Evolutionary conservation across 306 rosid genomes (phyloP), one percentile per base, ranked within the genome.

Genomic region (Corylus americana): DNA sequence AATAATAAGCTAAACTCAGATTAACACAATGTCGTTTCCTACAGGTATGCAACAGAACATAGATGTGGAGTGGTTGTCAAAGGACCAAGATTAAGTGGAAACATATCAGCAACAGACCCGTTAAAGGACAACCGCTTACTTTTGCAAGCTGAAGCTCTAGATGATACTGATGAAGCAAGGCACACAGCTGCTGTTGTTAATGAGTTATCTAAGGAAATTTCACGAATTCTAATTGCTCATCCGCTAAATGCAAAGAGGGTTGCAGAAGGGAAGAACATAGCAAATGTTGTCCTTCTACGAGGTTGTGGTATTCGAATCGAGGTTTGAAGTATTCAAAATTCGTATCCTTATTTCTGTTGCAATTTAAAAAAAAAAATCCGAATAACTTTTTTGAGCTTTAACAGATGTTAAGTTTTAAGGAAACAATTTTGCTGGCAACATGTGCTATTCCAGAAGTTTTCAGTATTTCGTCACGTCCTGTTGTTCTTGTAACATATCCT

Each of bases 31-130:
- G 47, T 31, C 20, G 39, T 85, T 70, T 83, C 62, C 49, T 75
- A 53, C 74, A 94, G 98, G 89, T 95, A 95, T 88, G 99, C 99
- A 69, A 95, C 98, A 35, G 99, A 93, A 81, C 98, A 95, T 87
- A 93, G 99, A 85, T 93, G 98, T 86, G 99, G 98, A 63, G 98
- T 93, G 83, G 99, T 93, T 49, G 97, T 91, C 45, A 93, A 93
- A 87, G 97, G 99, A 79, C 97, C 98, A 80, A 89, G 74, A 67
- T 81, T 95, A 82, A 93, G 98, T 64, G 98, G 99, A 81, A 95
- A 95, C 75, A 93, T 95, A 83, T 95, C 99, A 5, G 99, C 98
- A 83, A 91, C 99, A 50, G 94, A 95, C 78, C 98, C 97, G 1
- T 85, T 95, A 78, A 93, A 95, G 86, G 98, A 95, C 84, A 93